Evolutionary conservation across 2,329 filamentous ascomycete species (phyloP), one percentile per base, ranked within the genome.

Genomic region (Lecanicillium sp.): DNA sequence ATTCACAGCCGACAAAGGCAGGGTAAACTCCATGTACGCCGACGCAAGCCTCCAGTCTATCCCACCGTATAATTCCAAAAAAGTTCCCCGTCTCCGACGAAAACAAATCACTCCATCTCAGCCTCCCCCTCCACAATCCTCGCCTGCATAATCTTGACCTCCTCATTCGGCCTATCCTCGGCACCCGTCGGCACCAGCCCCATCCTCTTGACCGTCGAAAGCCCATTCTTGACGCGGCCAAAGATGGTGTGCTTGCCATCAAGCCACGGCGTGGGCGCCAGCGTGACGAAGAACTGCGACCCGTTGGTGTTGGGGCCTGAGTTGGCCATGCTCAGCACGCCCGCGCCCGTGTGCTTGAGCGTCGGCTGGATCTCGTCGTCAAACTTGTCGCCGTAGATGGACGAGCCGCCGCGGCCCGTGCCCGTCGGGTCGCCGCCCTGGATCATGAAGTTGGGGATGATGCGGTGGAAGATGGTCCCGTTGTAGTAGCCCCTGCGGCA

Each of bases 181-280:
- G 66, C 64, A 17, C 79, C 86, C 1, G 88, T 95, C 66, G 84
- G 87, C 36, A 95, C 87, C 42, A 92, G 59, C 0, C 89, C 92
- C 77, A 98, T 85, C 48, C 87, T 74, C 68, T 87, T 81, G 19
- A 97, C 80, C n/a, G 90, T 72, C 41, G 74, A 70, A 74, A 97
- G 78, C 0, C 92, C 92, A 39, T 65, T 76, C 66, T 84, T 89
- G 29, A 98, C 88, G 39, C 90, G 70, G 1, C 92, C 92, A 57
- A 98, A 98, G 49, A 98, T 94, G 10, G 89, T 94, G 60, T 98
- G 90, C 62, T 95, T 96, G 17, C 89, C 88, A 62, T 98, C 92
- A 43, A 98, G 65, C 90, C 90, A 97, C 1, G 92, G 92, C 13
- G 92, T 90, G 4, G 90, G 90, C 7, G 88, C 90, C 25, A 97